A percentile compares a stretch with the other conserved stretches of the same genome.
Conservation (phyloP, 2,329 filamentous ascomycete species). For the Verticillium nubilum region DNA sequence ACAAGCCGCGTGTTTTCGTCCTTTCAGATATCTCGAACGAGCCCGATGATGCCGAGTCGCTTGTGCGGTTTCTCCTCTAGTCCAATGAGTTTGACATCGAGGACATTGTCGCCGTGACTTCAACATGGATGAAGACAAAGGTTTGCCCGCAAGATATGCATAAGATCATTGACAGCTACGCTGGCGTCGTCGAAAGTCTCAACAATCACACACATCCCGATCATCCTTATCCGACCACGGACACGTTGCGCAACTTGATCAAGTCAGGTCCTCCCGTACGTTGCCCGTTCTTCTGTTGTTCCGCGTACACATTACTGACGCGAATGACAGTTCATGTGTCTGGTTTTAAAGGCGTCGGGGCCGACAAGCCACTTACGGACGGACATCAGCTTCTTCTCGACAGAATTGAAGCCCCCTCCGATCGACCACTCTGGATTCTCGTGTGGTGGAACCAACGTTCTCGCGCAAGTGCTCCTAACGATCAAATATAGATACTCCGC, state of each 20-base stretch:
- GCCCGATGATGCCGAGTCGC: slow-evolving; percentile 36
- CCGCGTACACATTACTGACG: background rate
- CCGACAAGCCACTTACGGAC: slow-evolving; percentile 19
- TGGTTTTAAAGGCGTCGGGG: slow-evolving; percentile 22
- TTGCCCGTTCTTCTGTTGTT: background rate
- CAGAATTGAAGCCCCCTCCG: slow-evolving; percentile 10
- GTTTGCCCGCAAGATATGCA: slow-evolving; percentile 34
- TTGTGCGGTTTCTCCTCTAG: slow-evolving; percentile 38
- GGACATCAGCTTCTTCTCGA: slow-evolving; percentile 36
- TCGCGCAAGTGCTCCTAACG: slow-evolving; percentile 40
- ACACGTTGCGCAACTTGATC: slow-evolving; percentile 27
- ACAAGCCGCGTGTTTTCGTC: slow-evolving; percentile 30
- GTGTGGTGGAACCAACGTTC: slow-evolving; percentile 46
- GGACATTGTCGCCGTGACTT: slow-evolving; percentile 36
- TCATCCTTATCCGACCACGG: slow-evolving; percentile 30
- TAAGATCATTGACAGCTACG: slow-evolving; percentile 35
- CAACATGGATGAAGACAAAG: slow-evolving; percentile 35
- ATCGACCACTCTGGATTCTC: slow-evolving; percentile 43
- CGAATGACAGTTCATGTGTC: slow-evolving; percentile 13
- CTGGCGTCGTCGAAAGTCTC: slow-evolving; percentile 36
- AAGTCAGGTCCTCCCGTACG: slow-evolving; percentile 19
- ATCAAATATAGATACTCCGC: slow-evolving; percentile 25
- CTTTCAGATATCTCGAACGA: slow-evolving; percentile 39
- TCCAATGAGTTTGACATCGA: slow-evolving; percentile 38
- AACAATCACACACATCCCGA: slow-evolving; percentile 40